A percentile compares a stretch with the other conserved stretches of the same genome.
Evolutionary conservation across 306 rosid genomes (phyloP).

Genomic region (Hylodesmum podocarpum): DNA sequence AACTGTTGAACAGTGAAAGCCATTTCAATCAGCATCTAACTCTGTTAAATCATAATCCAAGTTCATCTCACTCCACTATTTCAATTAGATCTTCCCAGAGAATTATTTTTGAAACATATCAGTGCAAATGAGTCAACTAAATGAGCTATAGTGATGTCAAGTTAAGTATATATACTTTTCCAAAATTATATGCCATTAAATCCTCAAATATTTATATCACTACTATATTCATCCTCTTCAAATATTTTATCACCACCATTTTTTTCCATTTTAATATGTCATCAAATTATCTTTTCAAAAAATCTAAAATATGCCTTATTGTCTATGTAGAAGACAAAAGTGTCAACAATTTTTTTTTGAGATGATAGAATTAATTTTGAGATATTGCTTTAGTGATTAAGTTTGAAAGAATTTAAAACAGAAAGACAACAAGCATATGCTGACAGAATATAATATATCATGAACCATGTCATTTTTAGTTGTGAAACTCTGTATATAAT

Average conservation of each 20-base stretch:
- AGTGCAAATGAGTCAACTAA: neutral
- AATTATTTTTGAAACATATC: neutral
- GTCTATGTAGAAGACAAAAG: neutral
- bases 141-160: too few relatives aligned
- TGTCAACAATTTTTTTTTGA: neutral
- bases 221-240: neutral
- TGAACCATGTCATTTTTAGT: too few relatives aligned
- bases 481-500: too few relatives aligned
- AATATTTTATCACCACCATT: neutral
- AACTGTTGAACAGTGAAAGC: conserved; percentile 19
- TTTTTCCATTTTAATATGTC: neutral
- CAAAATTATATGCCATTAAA: neutral
- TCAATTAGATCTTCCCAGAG: too few relatives aligned
- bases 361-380: neutral
- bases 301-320: neutral
- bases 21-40: conserved; percentile 25
- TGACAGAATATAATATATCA: neutral
- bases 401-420: neutral
- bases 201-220: neutral
- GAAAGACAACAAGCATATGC: neutral
- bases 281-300: neutral
- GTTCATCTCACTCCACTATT: neutral
- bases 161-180: too few relatives aligned
- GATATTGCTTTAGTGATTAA: neutral
- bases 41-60: neutral